Base-by-base conservation (phyloP, 1,139 yeast genomes). In the Geotrichum cucujoidarum region DNA sequence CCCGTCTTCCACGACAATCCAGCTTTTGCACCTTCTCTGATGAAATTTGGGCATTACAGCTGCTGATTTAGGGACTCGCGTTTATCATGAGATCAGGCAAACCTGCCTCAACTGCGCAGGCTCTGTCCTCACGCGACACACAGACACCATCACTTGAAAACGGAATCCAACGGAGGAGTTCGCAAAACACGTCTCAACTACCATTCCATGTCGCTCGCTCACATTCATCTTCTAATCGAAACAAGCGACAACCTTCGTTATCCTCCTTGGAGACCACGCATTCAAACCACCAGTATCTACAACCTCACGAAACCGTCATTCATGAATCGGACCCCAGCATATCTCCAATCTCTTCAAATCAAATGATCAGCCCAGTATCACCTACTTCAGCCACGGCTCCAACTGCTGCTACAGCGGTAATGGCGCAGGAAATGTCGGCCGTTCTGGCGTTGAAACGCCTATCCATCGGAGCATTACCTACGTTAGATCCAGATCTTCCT, bases 381-480 rank as follows among this genome's bases (percentile, higher is more conserved):
- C 31, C 41, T 17, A 31, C 41, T 10, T 30, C 46, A 14, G 30
- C 46, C 6, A n/a, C 46, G 4, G 31, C 49, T 4, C 63, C 63
- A 4, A 60, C 62, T 8, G 37, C 49, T 6, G 64, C 63, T 5
- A 60, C 62, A 32, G 71, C 73, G 37, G 72, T 73, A 10, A 76
- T 74, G 16, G 76, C 74, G 44, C 77, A 74, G 53, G 79, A 75
- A 55, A 64, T 74, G 61, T 69, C 69, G 51, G 72, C 72, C 24
- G 67, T 75, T 41, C 71, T 74, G 51, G 71, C 75, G 1, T 60
- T 75, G 46, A 74, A 74, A 52, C 66, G 79, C 32, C 63, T 75
- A 2, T 72, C 76, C 1, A 67, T 74, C 43, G 77, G 77, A 35
- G 68, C 73, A 11, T 48, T 63, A 25, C 64, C 72, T 5, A 57